phyloP scores from a whole-genome alignment of 2,329 filamentous ascomycete genomes.

The Cercospora citrullina region DNA sequence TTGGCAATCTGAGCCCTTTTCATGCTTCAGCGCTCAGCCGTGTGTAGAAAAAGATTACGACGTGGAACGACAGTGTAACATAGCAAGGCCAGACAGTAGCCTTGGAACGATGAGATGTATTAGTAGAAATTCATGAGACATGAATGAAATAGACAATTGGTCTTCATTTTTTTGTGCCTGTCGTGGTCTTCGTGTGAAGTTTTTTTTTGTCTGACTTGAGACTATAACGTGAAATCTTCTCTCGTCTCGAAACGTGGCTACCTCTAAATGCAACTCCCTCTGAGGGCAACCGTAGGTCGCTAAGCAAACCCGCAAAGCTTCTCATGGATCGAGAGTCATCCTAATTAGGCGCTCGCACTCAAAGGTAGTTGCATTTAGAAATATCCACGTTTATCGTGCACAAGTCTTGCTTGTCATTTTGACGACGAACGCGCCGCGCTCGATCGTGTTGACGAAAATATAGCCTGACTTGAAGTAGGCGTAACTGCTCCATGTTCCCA shows the following conservation, averaged over 20 bases:
- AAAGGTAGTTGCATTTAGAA: background rate
- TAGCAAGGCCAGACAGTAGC: constrained; percentile 2
- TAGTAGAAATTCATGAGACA: background rate
- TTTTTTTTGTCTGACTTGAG: background rate
- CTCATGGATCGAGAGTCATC: background rate
- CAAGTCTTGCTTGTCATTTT: constrained; percentile 37
- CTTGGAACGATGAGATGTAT: background rate
- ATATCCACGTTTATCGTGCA: background rate
- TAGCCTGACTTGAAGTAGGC: constrained; percentile 53
- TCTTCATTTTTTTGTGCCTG: background rate
- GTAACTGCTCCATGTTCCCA: constrained; percentile 52
- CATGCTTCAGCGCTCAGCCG: background rate
- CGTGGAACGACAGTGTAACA: background rate
- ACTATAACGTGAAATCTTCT: background rate
- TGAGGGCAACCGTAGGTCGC: background rate
- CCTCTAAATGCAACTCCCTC: background rate
- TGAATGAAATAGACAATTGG: background rate
- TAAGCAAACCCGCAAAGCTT: background rate
- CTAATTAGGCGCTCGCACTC: background rate
- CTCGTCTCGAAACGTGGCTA: background rate
- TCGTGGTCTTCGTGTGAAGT: background rate
- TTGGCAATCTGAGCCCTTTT: background rate
- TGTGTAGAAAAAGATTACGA: background rate
- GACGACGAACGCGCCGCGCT: constrained; percentile 52
- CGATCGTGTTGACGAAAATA: constrained; percentile 55